Base-by-base conservation (phyloP, 202 grass and related monocot species). In the Carex arenaria region DNA sequence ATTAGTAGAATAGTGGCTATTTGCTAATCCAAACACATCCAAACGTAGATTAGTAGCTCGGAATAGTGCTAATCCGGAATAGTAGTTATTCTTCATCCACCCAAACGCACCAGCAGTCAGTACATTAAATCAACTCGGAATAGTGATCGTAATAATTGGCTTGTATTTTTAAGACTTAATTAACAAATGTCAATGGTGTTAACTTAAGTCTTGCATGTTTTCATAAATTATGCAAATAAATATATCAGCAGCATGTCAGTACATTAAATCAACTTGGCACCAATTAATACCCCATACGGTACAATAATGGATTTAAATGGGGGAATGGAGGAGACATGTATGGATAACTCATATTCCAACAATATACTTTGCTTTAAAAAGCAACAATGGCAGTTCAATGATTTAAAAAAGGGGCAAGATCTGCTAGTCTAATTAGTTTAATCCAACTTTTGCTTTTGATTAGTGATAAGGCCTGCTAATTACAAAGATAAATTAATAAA, bases 381-480 rank as follows among this genome's bases (percentile, higher is more conserved):
- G 63, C 80, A 82, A 69, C 51, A 53, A 82, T 69, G 26, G 40
- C 55, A 80, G 26, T 26, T 47, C 64, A 53, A 13, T 67, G 62
- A 69, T 57, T 82, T 32, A 31, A 67, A 63, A 82, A 82, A 2
- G 40, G 28, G 4, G 4, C 63, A 68, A 67, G 43, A 68, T 67
- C 62, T 82, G 42, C 34, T 68, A 47, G 8, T 67, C 4, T 52
- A 19, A 0, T 82, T 82, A 38, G 11, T 82, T 82, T 67, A 82
- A 82, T 82, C 3, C 3, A 67, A 23, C 80, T 82, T 82, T 82
- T 82, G 45, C 64, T 82, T 82, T 82, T 69, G 57, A 82, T 82
- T 82, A 67, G 80, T 82, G 80, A 54, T 69, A 19, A 82, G 79
- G 30, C 40, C 68, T 36, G 80, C 64, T 82, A 69, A 82, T 82